Base-by-base conservation (phyloP, 345 rosid genomes). In the Alliaria petiolata region DNA sequence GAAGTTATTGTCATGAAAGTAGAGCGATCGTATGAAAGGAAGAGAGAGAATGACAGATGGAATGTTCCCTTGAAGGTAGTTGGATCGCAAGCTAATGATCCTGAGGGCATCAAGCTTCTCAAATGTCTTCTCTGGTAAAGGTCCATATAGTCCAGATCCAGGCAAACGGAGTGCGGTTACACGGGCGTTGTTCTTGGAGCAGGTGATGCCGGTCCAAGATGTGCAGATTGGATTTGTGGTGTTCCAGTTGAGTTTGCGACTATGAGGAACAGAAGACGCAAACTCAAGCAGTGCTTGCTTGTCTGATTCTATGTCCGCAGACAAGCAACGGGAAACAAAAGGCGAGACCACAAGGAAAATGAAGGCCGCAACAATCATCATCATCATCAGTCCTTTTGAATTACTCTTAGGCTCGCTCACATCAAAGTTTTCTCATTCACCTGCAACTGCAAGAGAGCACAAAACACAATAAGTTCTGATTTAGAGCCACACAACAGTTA, bases 241-340 rank as follows among this genome's bases (percentile, higher is more conserved):
- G 43, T 81, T 85, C 99, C 99, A 95, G 70, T 91, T 95, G 62
- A 91, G 90, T 59, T 77, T 89, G 61, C 85, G 81, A n/a, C 77
- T 71, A 69, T 91, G 99, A 62, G 88, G 97, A 67, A 95, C 90
- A 8, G 62, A 62, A 26, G 82, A 77, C 14, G 87, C 84, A 68
- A 95, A 95, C 55, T 83, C 77, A 10, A 95, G 93, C 33, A 95
- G 90, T 20, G 99, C 92, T 79, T 82, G 83, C 63, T 76, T 78
- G 57, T 95, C 99, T 6, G 89, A 81, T 1, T 76, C 69, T 6
- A 91, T 53, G 75, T 86, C 92, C 4, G 87, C 85, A 70, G 53
- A 34, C 13, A 65, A 62, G 38, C 66, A 62, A 40, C 57, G 80
- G 36, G 83, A 28, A 57, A 77, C 75, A 47, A 64, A 73, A 55